A percentile compares a stretch with the other conserved stretches of the same genome.
Conservation (phyloP, 116 monocot genomes). For the Cymodocea nodosa region DNA sequence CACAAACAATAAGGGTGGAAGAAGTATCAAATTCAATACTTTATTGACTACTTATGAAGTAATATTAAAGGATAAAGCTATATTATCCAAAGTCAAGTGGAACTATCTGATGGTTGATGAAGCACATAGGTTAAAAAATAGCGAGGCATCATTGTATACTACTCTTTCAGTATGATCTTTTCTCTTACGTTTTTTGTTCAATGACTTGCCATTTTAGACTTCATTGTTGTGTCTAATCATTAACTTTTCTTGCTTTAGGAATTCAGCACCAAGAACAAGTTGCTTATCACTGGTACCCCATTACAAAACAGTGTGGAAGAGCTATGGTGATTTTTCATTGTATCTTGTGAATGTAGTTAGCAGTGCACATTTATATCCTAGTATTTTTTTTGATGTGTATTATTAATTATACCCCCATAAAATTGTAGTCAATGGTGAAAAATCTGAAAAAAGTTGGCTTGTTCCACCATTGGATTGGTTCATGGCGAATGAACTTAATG, state of each 20-base stretch:
- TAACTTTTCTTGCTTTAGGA: constrained; percentile 39
- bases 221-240: neutral
- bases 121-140: constrained; percentile 89
- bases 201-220: neutral
- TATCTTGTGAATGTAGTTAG: neutral
- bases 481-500: too few species aligned
- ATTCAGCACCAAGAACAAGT: constrained; percentile 96
- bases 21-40: constrained; percentile 68
- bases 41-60: constrained; percentile 97
- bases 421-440: too few species aligned
- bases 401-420: too few species aligned
- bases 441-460: too few species aligned
- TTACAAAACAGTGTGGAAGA: constrained; percentile 98
- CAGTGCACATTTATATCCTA: too few species aligned
- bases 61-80: constrained; percentile 81
- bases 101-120: constrained; percentile 99
- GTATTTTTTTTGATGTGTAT: too few species aligned
- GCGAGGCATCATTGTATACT: constrained; percentile 85
- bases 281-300: constrained; percentile 94
- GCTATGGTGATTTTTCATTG: constrained; percentile 55
- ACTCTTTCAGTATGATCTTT: constrained; percentile 51
- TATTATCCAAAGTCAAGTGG: constrained; percentile 85
- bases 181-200: neutral
- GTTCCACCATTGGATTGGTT: too few species aligned
- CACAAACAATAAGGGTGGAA: constrained; percentile 51